Percentiles rank a stretch among this genome's conserved stretches.
phyloP scores from a whole-genome alignment of 2,329 filamentous ascomycete species.

The Phoma sp. region DNA sequence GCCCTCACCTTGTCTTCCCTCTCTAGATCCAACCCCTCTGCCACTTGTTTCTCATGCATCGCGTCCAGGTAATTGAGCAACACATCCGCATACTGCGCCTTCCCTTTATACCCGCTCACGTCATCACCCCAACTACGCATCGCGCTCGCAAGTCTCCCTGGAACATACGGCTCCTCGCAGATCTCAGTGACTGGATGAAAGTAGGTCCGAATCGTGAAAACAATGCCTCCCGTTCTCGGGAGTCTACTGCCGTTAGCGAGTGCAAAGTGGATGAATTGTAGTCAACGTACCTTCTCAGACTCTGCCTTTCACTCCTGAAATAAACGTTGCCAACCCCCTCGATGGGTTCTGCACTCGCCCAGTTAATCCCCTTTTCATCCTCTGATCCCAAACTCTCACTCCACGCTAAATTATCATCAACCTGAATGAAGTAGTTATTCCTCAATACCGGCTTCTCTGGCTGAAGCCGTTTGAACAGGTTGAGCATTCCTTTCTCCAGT shows the following conservation, averaged over 20 bases:
- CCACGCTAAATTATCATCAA: constrained; percentile 80
- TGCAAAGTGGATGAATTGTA: neutral
- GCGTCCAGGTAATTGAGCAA: constrained; percentile 77
- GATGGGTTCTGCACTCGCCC: constrained; percentile 67
- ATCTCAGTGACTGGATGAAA: constrained; percentile 75
- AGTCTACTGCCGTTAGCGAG: constrained; percentile 36
- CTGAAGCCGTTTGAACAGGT: constrained; percentile 76
- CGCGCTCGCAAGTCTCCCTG: constrained; percentile 77
- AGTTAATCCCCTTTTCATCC: constrained; percentile 63
- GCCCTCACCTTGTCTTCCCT: constrained; percentile 61
- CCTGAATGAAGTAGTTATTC: constrained; percentile 89
- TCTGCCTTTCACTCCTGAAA: constrained; percentile 80
- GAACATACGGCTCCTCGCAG: constrained; percentile 74
- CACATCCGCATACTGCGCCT: constrained; percentile 74
- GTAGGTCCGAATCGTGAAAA: constrained; percentile 82
- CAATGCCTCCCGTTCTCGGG: constrained; percentile 55
- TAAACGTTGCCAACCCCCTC: constrained; percentile 74
- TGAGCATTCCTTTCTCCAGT: constrained; percentile 78
- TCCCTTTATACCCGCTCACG: constrained; percentile 79
- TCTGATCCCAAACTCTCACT: constrained; percentile 77
- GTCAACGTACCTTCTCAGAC: constrained; percentile 60
- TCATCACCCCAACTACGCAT: constrained; percentile 82
- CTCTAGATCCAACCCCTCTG: constrained; percentile 67
- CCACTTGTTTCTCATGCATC: constrained; percentile 76
- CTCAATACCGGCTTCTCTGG: constrained; percentile 71